A percentile compares a stretch with the other conserved stretches of the same genome.
Evolutionary conservation across 192 early-diverging fungal species (phyloP).

Genomic region (Chytriomyces sp.): DNA sequence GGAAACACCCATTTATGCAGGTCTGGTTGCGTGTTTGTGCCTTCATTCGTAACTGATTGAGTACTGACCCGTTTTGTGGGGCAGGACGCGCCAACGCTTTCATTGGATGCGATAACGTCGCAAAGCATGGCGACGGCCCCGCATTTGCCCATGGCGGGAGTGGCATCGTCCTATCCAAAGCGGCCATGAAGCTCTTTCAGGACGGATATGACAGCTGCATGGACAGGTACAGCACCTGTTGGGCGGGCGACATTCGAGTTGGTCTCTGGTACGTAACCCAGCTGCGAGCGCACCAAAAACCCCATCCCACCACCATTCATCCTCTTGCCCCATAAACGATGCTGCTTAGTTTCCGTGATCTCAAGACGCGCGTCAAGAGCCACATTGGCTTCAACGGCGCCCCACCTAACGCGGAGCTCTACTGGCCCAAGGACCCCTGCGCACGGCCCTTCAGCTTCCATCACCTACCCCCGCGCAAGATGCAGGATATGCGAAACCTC

Average conservation of each 20-base stretch:
- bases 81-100: slow-evolving; percentile 48
- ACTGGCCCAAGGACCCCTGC: slow-evolving; percentile 50
- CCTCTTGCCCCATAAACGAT: too few relatives aligned
- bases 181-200: slow-evolving; percentile 46
- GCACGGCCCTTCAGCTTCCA: slow-evolving; percentile 53
- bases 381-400: slow-evolving; percentile 29
- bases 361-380: slow-evolving; percentile 38
- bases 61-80: too few relatives aligned
- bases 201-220: slow-evolving; percentile 43
- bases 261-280: slow-evolving; percentile 33
- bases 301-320: too few relatives aligned
- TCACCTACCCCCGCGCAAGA: slow-evolving; percentile 45
- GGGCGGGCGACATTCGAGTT: slow-evolving; percentile 62
- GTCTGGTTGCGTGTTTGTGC: too few relatives aligned
- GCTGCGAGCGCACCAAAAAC: too few relatives aligned
- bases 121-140: slow-evolving; percentile 41
- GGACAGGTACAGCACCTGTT: slow-evolving; percentile 53
- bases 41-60: too few relatives aligned
- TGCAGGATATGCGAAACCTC: slow-evolving; percentile 44
- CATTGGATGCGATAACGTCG: slow-evolving; percentile 54
- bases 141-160: slow-evolving; percentile 60
- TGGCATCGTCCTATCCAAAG: slow-evolving; percentile 54
- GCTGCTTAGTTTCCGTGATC: slow-evolving; percentile 47
- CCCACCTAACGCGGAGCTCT: slow-evolving; percentile 34
- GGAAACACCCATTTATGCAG: slow-evolving; percentile 44